Evolutionary conservation across 2,329 filamentous ascomycete species (phyloP).

Genomic region (Atkinsonella texensis): DNA sequence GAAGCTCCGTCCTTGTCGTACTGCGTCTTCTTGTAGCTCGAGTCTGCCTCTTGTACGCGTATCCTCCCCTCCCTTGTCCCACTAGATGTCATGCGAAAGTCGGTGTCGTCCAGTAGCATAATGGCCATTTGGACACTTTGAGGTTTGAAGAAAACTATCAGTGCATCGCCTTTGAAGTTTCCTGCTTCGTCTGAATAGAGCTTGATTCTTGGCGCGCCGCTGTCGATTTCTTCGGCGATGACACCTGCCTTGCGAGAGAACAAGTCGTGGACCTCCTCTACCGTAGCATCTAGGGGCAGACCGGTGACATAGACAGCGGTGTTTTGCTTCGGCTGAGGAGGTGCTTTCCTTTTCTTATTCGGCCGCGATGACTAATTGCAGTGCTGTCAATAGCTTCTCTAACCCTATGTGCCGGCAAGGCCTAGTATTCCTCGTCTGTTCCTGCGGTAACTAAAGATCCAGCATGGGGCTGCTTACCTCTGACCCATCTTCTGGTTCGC

Average conservation of each 20-base stretch:
- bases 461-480: conserved; percentile 27
- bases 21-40: conserved; percentile 81
- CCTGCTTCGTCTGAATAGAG: conserved; percentile 76
- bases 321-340: conserved; percentile 52
- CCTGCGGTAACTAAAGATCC: not conserved
- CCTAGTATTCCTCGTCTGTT: not conserved
- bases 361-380: conserved; percentile 17
- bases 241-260: conserved; percentile 81
- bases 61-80: conserved; percentile 53
- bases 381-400: not conserved
- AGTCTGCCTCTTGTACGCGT: conserved; percentile 72
- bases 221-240: conserved; percentile 89
- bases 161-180: conserved; percentile 82
- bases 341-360: conserved; percentile 34
- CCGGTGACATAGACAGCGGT: conserved; percentile 88
- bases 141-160: conserved; percentile 89
- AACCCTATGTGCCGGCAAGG: not conserved
- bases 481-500: conserved; percentile 22
- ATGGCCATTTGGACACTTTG: conserved; percentile 85
- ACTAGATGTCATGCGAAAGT: conserved; percentile 55
- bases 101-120: conserved; percentile 66
- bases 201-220: conserved; percentile 78
- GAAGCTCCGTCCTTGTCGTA: conserved; percentile 36
- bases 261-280: conserved; percentile 67
- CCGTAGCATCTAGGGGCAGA: conserved; percentile 65